A percentile compares a stretch with the other conserved stretches of the same genome.
phyloP scores from a whole-genome alignment of 1,139 yeast species.

The Hyphopichia fennica region DNA sequence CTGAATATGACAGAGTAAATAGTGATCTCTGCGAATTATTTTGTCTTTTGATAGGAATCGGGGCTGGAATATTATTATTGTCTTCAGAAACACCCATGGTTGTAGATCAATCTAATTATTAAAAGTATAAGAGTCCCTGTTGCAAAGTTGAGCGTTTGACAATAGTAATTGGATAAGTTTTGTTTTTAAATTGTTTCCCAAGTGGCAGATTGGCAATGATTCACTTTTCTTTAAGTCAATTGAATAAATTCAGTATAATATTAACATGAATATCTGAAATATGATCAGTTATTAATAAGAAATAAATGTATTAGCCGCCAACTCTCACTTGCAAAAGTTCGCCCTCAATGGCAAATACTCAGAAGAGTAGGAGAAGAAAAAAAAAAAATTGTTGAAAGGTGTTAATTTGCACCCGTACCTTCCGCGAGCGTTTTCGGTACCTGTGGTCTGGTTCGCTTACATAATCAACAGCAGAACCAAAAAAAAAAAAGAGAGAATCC shows the following conservation, averaged over 20 bases:
- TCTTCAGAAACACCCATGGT: background rate
- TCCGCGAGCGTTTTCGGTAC: too few species aligned
- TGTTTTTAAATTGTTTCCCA: too few species aligned
- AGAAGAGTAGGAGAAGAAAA: too few species aligned
- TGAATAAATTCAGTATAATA: too few species aligned
- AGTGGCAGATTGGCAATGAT: too few species aligned
- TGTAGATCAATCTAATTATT: background rate
- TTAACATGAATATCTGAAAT: too few species aligned
- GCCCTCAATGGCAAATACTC: background rate
- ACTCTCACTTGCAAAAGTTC: background rate
- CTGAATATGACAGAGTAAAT: background rate
- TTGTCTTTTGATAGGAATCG: conserved; percentile 18
- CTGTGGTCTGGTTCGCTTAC: too few species aligned
- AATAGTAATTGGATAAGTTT: too few species aligned
- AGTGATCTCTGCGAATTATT: background rate
- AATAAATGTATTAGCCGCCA: background rate
- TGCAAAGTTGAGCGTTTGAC: too few species aligned
- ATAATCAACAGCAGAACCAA: too few species aligned
- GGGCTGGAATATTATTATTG: conserved; percentile 13
- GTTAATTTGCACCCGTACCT: background rate
- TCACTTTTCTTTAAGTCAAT: too few species aligned
- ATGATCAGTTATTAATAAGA: background rate
- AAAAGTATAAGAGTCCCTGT: background rate
- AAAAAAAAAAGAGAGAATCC: too few species aligned
- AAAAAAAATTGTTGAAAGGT: background rate